Evolutionary conservation across 2,329 filamentous ascomycete species (phyloP).

Genomic region (Clarireedia paspali): DNA sequence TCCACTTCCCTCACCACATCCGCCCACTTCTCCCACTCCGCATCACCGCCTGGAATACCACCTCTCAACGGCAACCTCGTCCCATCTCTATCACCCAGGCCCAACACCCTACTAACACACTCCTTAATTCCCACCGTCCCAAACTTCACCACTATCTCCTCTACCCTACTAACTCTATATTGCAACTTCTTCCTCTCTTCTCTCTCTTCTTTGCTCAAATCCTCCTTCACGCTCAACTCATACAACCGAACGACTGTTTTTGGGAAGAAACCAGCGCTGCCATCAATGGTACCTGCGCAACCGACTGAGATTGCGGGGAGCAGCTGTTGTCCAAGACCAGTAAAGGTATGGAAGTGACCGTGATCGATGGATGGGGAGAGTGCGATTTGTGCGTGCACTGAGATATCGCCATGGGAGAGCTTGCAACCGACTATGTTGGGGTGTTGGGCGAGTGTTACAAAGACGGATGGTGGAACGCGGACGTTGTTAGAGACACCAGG

Average conservation of each 20-base stretch:
- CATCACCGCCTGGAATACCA: conserved; percentile 43
- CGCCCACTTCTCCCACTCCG: conserved; percentile 43
- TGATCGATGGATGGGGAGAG: conserved; percentile 52
- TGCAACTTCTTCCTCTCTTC: conserved; percentile 48
- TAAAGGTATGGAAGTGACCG: conserved; percentile 51
- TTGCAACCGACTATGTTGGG: conserved; percentile 64
- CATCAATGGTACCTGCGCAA: conserved; percentile 59
- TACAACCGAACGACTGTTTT: conserved; percentile 52
- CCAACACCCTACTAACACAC: conserved; percentile 49
- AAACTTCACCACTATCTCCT: conserved; percentile 52
- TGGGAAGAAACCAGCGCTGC: conserved; percentile 57
- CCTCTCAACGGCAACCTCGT: conserved; percentile 51
- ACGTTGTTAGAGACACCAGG: conserved; percentile 61
- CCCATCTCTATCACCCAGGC: conserved; percentile 51
- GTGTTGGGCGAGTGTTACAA: conserved; percentile 48
- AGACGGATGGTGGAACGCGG: conserved; percentile 49
- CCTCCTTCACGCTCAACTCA: conserved; percentile 35
- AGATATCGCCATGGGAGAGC: conserved; percentile 60
- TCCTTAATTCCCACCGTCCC: conserved; percentile 61
- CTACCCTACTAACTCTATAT: conserved; percentile 51
- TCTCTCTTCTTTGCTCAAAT: conserved; percentile 35
- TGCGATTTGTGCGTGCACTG: conserved; percentile 54
- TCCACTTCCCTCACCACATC: conserved; percentile 25
- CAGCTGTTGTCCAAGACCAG: conserved; percentile 58
- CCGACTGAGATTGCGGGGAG: conserved; percentile 55